Percentiles rank a stretch among this genome's conserved stretches.
phyloP scores from a whole-genome alignment of 176 grass and related monocot species.

The Oryza rufipogon region DNA sequence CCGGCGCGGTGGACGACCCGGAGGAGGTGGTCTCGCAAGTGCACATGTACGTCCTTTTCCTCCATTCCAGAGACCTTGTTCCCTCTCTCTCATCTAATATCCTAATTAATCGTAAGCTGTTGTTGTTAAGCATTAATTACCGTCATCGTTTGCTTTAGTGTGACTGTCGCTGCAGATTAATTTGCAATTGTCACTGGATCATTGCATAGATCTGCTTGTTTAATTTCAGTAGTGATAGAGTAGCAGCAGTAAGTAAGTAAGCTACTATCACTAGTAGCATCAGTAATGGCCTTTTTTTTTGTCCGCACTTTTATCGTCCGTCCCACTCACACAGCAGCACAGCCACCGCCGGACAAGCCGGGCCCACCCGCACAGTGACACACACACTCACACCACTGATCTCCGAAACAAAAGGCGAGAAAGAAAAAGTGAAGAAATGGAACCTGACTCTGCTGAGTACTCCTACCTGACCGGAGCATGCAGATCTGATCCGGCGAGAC shows the following conservation, averaged over 20 bases:
- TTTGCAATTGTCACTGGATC: not conserved
- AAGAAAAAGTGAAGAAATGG: not conserved
- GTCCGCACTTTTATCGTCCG: not conserved
- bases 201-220: not conserved
- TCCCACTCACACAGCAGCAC: not conserved
- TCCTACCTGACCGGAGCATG: not conserved
- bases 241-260: not conserved
- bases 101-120: not conserved
- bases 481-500: slow-evolving; percentile 22
- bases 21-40: slow-evolving; percentile 68
- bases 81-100: not conserved
- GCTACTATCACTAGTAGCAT: not conserved
- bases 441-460: not conserved
- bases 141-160: not conserved
- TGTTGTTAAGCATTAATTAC: not conserved
- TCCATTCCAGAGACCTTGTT: not conserved
- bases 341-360: not conserved
- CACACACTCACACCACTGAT: not conserved
- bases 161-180: not conserved
- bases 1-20: slow-evolving; percentile 74
- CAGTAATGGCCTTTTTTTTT: slow-evolving; percentile 6
- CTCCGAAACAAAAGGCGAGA: not conserved
- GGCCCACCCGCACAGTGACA: not conserved
- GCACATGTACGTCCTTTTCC: slow-evolving; percentile 62
- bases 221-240: not conserved